Evolutionary conservation across 2,329 filamentous ascomycete species (phyloP), one percentile per base, ranked within the genome.

Genomic region (Colletotrichum falcatum): DNA sequence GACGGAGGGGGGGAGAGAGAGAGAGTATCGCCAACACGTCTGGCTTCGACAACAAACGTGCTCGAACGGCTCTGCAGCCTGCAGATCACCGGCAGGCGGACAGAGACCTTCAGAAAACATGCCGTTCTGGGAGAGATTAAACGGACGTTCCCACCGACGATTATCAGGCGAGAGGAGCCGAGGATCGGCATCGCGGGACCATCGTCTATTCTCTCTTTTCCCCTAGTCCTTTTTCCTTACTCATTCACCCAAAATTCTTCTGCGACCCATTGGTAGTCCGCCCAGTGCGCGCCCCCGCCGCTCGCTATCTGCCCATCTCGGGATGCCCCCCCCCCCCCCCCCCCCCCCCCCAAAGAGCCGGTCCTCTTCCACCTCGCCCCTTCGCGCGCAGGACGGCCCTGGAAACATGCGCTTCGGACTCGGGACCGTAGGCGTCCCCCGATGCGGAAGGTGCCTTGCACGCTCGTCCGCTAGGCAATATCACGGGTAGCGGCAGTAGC

Each of bases 131-230:
- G n/a, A 9, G 11, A 28, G 35, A 44, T 63, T 49, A 3, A 20
- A 44, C 20, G 23, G 28, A 42, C 8, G 18, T 11, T 39, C 46
- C 46, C 66, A 59, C 66, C 59, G 61, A 33, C 46, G 37, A 46
- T 39, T 61, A 28, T 70, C 67, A 58, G 63, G 63, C 37, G 33
- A 70, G 56, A 53, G 61, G 35, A 58, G 62, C 67, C 58, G 56
- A 66, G 4, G 67, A 70, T 70, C 67, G 67, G 56, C 67, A 53
- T 70, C 67, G n/a, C n/a, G 46, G 66, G 67, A 62, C 63, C 63
- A 35, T 35, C 51, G 28, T 26, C 44, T 65, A 59, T 69, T 65
- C 58, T 53, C 35, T 55, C 61, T 54, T 35, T 48, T 28, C 54
- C 61, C 66, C 54, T n/a, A 26, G 61, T n/a, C n/a, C 30, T n/a